These are phyloP conservation scores for Gloeostereum incarnatum DNA, from an alignment of 768 basidiomycete species.

Conservation along the genomic window DNA sequence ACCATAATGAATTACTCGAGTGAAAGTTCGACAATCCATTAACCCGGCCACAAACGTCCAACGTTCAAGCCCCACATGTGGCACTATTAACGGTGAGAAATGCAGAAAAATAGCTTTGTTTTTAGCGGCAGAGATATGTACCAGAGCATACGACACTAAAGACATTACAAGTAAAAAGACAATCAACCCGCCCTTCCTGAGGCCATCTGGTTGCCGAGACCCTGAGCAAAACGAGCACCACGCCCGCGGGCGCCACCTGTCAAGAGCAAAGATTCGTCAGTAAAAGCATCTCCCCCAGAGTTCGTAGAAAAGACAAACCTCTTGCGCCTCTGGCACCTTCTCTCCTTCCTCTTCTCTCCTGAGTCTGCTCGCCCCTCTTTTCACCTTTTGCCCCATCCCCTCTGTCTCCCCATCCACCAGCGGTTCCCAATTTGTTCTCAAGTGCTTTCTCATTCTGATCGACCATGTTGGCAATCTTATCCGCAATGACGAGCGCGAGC, in stretches of 20 bases:
- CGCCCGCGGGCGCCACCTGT: slow-evolving; percentile 62
- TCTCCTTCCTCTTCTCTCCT: slow-evolving; percentile 69
- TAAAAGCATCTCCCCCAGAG: neutral
- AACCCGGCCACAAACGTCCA: no score
- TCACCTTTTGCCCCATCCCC: slow-evolving; percentile 65
- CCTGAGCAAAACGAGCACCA: slow-evolving; percentile 76
- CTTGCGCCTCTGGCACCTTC: slow-evolving; percentile 57
- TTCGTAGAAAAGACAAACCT: slow-evolving; percentile 37
- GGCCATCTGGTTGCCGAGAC: slow-evolving; percentile 79
- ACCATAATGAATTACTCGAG: no score
- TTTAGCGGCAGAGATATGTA: no score
- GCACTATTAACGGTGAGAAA: no score
- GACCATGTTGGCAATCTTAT: slow-evolving; percentile 77
- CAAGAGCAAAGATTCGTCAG: neutral
- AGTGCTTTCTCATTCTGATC: slow-evolving; percentile 90
- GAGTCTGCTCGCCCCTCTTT: slow-evolving; percentile 71
- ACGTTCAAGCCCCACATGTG: no score
- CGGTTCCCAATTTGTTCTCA: slow-evolving; percentile 73
- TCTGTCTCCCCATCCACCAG: slow-evolving; percentile 55
- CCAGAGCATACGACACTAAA: no score
- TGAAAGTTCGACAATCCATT: no score
- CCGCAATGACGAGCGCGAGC: slow-evolving; percentile 81
- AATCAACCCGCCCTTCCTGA: no score
- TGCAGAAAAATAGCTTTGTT: no score
- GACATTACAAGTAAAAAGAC: no score